Conservation (phyloP, 2,329 filamentous ascomycete species). For the Pseudogymnoascus sp. region DNA sequence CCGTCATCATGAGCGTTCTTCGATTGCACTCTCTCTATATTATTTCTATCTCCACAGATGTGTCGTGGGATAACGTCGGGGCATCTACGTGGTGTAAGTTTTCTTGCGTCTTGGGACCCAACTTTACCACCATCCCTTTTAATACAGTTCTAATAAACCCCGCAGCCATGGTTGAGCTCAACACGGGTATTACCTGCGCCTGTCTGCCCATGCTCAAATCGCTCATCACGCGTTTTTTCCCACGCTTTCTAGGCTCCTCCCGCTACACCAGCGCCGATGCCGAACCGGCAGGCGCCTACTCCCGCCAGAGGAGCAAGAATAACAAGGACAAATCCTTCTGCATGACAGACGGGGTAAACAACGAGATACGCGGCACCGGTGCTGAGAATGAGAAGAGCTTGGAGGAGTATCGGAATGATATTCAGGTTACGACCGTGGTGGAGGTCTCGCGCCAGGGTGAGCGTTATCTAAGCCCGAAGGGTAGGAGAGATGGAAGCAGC, state of each 20-base stretch:
- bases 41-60: slow-evolving; percentile 9
- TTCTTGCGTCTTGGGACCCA: background rate
- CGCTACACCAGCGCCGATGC: background rate
- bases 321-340: background rate
- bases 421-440: background rate
- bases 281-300: background rate
- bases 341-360: background rate
- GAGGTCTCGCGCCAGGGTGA: background rate
- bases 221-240: slow-evolving; percentile 41
- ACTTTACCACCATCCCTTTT: background rate
- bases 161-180: slow-evolving; percentile 60
- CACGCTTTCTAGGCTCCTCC: slow-evolving; percentile 8
- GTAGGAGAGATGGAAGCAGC: background rate
- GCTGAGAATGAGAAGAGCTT: background rate
- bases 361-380: background rate
- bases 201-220: slow-evolving; percentile 85
- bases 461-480: background rate
- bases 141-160: background rate
- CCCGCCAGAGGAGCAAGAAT: background rate
- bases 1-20: slow-evolving; percentile 16
- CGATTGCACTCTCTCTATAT: slow-evolving; percentile 14
- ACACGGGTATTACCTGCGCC: slow-evolving; percentile 76
- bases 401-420: background rate
- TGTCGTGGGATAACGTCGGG: slow-evolving; percentile 5
- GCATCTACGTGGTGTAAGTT: background rate